Conservation (phyloP, 495 filamentous ascomycete species). For the Clohesyomyces aquaticus region DNA sequence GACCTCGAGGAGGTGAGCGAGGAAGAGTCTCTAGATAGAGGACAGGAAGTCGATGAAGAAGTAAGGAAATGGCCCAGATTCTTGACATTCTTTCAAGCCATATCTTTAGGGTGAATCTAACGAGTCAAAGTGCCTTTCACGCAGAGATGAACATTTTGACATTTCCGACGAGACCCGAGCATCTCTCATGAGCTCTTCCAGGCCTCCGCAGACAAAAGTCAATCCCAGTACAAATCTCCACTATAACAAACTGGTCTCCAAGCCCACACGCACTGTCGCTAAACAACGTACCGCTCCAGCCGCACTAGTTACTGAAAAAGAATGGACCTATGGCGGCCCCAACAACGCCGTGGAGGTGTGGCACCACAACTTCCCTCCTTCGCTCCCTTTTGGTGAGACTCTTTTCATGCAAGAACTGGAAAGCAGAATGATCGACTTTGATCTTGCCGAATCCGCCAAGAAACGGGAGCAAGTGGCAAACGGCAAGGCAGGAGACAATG, state of each 20-base stretch:
- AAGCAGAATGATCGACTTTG: constrained; percentile 29
- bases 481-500: neutral
- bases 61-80: neutral
- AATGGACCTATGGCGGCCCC: constrained; percentile 31
- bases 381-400: constrained; percentile 34
- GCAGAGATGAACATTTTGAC: too few relatives aligned
- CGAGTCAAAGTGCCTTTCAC: too few relatives aligned
- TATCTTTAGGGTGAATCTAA: too few relatives aligned
- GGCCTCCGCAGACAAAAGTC: too few relatives aligned
- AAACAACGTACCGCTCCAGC: neutral
- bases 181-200: too few relatives aligned
- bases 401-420: constrained; percentile 27
- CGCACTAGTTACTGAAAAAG: neutral
- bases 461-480: neutral
- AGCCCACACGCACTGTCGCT: neutral
- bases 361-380: constrained; percentile 30
- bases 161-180: too few relatives aligned
- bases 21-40: neutral
- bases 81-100: neutral
- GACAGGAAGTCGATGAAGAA: neutral
- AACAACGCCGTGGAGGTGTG: constrained; percentile 33
- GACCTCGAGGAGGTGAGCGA: neutral
- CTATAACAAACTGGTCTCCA: neutral
- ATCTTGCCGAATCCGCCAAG: constrained; percentile 20
- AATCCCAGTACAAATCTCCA: too few relatives aligned